Evolutionary conservation across 176 grass and related monocot species (phyloP).

Genomic region (Bothriochloa decipiens): DNA sequence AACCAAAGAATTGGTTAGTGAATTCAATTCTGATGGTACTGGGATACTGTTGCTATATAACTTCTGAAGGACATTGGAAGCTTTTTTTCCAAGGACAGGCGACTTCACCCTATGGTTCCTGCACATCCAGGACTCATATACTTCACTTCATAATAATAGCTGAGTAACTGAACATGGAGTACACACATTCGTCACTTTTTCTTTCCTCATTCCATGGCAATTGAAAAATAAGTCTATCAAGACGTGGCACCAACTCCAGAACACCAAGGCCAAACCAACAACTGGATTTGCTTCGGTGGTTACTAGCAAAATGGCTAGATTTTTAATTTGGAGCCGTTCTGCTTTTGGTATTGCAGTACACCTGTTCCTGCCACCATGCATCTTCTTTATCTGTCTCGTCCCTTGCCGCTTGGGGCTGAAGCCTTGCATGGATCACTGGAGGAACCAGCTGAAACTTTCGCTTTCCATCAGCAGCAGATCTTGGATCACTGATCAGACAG

Average conservation of each 20-base stretch:
- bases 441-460: background rate
- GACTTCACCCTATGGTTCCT: background rate
- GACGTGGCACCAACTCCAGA: background rate
- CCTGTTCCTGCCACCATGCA: background rate
- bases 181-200: background rate
- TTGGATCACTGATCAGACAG: constrained; percentile 3
- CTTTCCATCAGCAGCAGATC: constrained; percentile 9
- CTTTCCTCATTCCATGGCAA: no score
- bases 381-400: background rate
- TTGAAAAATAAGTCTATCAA: no score
- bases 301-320: background rate
- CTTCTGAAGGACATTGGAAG: constrained; percentile 15
- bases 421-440: background rate
- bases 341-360: background rate
- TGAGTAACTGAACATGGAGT: background rate
- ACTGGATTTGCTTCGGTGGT: background rate
- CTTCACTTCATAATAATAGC: background rate
- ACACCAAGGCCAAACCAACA: background rate
- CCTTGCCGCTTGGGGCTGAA: background rate
- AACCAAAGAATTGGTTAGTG: constrained; percentile 9
- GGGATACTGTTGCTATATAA: background rate
- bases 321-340: background rate
- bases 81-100: background rate
- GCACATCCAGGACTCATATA: background rate
- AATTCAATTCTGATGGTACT: background rate